Percentiles rank a stretch among this genome's conserved stretches.
Conservation (phyloP, 2,329 filamentous ascomycete species). For the Paecilomyces sp. region DNA sequence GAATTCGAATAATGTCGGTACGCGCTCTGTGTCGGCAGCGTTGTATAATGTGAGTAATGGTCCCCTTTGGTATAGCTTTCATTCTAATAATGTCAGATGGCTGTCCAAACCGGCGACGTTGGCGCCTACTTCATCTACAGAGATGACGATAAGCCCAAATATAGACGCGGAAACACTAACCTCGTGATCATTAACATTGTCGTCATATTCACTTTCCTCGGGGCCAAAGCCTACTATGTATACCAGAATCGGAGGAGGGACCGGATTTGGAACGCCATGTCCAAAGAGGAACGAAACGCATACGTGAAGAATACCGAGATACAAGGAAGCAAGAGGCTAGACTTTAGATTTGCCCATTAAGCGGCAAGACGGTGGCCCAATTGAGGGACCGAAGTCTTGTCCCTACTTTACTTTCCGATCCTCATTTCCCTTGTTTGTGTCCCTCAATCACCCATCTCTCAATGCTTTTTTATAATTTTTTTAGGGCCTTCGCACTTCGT, state of each 20-base stretch:
- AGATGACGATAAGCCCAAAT: conserved; percentile 45
- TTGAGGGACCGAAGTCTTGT: neutral
- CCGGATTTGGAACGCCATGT: conserved; percentile 21
- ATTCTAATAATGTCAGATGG: conserved; percentile 32
- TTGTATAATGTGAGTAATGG: neutral
- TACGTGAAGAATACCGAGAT: conserved; percentile 4
- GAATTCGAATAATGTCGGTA: conserved; percentile 41
- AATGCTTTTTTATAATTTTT: too few relatives aligned
- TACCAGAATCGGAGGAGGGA: conserved; percentile 32
- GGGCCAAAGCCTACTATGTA: conserved; percentile 21
- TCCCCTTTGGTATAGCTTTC: neutral
- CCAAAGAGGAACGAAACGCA: conserved; percentile 5
- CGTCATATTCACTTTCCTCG: conserved; percentile 40
- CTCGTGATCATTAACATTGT: conserved; percentile 44
- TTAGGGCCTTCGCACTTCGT: too few relatives aligned
- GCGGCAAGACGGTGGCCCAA: neutral
- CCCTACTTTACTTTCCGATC: too few relatives aligned
- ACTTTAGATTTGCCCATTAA: conserved; percentile 8
- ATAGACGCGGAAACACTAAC: conserved; percentile 47
- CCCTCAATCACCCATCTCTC: too few relatives aligned
- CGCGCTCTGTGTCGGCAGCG: neutral
- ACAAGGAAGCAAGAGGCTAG: conserved; percentile 5
- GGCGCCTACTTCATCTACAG: conserved; percentile 43
- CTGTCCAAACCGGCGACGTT: conserved; percentile 23
- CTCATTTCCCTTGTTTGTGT: too few relatives aligned